These are phyloP conservation scores for Aspergillus bombycis DNA, from an alignment of 2,329 filamentous ascomycete species.

Conservation along the genomic window DNA sequence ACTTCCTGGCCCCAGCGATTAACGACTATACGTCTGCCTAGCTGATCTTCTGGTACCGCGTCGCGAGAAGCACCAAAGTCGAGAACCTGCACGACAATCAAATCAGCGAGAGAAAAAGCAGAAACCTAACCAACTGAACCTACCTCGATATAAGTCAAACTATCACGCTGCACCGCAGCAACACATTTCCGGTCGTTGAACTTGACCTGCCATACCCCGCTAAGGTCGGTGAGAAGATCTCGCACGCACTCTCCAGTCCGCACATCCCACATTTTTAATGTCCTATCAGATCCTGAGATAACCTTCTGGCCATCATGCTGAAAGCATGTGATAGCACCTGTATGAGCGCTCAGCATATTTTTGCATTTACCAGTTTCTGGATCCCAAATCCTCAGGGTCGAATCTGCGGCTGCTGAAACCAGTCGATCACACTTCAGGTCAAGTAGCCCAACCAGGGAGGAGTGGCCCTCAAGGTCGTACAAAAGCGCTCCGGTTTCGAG, in stretches of 20 bases:
- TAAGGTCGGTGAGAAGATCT: slow-evolving; percentile 88
- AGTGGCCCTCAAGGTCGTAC: slow-evolving; percentile 90
- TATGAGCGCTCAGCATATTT: slow-evolving; percentile 88
- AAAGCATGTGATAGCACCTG: slow-evolving; percentile 97
- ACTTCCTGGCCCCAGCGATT: slow-evolving; percentile 45
- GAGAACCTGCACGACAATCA: slow-evolving; percentile 69
- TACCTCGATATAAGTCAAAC: slow-evolving; percentile 94
- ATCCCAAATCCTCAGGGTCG: slow-evolving; percentile 94
- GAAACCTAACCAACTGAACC: slow-evolving; percentile 37
- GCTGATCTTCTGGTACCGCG: slow-evolving; percentile 74
- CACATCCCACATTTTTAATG: slow-evolving; percentile 98
- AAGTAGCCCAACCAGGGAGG: slow-evolving; percentile 85
- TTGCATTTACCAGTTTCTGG: slow-evolving; percentile 90
- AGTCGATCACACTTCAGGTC: slow-evolving; percentile 87
- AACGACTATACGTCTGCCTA: slow-evolving; percentile 72
- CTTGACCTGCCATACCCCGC: slow-evolving; percentile 98
- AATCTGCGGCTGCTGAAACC: slow-evolving; percentile 93
- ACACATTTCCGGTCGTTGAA: slow-evolving; percentile 96
- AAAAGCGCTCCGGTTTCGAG: slow-evolving; percentile 82
- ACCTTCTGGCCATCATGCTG: slow-evolving; percentile 97
- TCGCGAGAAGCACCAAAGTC: slow-evolving; percentile 95
- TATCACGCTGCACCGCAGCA: slow-evolving; percentile 90
- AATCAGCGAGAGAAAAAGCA: slow-evolving; percentile 16
- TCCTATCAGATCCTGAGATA: slow-evolving; percentile 92
- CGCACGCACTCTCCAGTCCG: slow-evolving; percentile 88